phyloP scores from a whole-genome alignment of 73 alveolate genomes.

The Tetrahymena borealis region DNA sequence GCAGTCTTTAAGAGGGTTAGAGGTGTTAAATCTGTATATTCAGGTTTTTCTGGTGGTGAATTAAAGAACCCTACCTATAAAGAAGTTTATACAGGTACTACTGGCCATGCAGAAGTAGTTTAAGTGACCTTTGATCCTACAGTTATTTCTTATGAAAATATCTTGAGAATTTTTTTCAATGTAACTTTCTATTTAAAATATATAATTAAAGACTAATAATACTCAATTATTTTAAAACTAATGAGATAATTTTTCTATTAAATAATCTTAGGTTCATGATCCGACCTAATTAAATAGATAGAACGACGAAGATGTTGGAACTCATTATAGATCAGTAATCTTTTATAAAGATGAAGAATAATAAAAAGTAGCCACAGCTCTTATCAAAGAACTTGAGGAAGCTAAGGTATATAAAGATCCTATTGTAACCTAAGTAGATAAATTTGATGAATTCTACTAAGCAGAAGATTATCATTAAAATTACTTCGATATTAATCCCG shows the following conservation, averaged over 20 bases:
- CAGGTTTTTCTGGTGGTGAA: conserved; percentile 58
- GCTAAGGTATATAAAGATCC: conserved; percentile 7
- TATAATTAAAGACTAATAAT: conserved; percentile 20
- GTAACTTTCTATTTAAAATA: not conserved
- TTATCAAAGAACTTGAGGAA: conserved; percentile 15
- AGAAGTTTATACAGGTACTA: conserved; percentile 56
- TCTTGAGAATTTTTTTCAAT: not conserved
- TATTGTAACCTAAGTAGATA: conserved; percentile 18
- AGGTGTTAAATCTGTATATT: conserved; percentile 38
- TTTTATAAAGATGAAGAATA: conserved; percentile 13
- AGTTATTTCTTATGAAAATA: not conserved
- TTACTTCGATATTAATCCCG: conserved; percentile 7
- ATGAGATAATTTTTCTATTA: too few relatives aligned
- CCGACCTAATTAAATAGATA: conserved; percentile 69
- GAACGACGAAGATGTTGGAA: conserved; percentile 45
- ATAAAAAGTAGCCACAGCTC: not conserved
- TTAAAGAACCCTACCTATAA: conserved; percentile 55
- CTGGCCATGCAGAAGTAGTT: conserved; percentile 72
- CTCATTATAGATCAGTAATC: conserved; percentile 40
- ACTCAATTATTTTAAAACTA: conserved; percentile 36
- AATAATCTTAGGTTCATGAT: conserved; percentile 63
- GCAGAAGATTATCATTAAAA: conserved; percentile 25
- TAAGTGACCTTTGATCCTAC: conserved; percentile 51
- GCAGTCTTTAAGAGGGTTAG: conserved; percentile 25
- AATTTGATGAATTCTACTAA: not conserved